Conservation (phyloP, 805 yeast genomes). For the Starmerella riodocensis region DNA sequence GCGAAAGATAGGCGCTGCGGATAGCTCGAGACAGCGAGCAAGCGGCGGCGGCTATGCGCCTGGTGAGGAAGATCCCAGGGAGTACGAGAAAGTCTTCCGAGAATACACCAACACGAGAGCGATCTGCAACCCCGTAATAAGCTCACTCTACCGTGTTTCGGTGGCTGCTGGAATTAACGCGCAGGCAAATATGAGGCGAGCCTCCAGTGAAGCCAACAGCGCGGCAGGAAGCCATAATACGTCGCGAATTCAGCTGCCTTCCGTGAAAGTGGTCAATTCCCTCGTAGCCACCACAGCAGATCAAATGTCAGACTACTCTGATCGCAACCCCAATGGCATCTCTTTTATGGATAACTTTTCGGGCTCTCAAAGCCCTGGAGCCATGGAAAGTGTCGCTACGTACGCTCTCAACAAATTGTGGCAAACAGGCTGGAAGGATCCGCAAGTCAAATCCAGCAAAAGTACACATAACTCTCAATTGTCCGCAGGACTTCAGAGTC, state of each 20-base stretch:
- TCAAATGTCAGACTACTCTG: slow-evolving; percentile 19
- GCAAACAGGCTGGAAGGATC: slow-evolving; percentile 21
- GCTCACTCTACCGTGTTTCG: slow-evolving; percentile 11
- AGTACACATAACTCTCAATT: neutral
- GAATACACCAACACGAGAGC: slow-evolving; percentile 19
- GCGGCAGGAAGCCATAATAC: too few relatives aligned
- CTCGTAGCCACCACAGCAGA: slow-evolving; percentile 21
- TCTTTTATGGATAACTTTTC: slow-evolving; percentile 5
- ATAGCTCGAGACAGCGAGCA: neutral
- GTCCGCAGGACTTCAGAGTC: slow-evolving; percentile 8
- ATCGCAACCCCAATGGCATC: neutral
- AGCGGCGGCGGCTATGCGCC: neutral
- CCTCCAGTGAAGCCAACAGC: too few relatives aligned
- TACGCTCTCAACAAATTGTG: slow-evolving; percentile 19
- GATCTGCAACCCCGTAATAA: slow-evolving; percentile 16
- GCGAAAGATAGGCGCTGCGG: neutral
- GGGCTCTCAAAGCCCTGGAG: slow-evolving; percentile 9
- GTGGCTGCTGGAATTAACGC: neutral
- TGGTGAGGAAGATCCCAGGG: slow-evolving; percentile 17
- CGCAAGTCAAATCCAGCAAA: too few relatives aligned
- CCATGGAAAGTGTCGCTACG: slow-evolving; percentile 12
- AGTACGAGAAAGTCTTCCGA: slow-evolving; percentile 18
- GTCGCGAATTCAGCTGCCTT: slow-evolving; percentile 4
- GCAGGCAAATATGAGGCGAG: too few relatives aligned
- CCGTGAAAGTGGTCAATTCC: slow-evolving; percentile 16